Evolutionary conservation across 2,329 filamentous ascomycete species (phyloP).

Genomic region (Didymosphaeria variabile): DNA sequence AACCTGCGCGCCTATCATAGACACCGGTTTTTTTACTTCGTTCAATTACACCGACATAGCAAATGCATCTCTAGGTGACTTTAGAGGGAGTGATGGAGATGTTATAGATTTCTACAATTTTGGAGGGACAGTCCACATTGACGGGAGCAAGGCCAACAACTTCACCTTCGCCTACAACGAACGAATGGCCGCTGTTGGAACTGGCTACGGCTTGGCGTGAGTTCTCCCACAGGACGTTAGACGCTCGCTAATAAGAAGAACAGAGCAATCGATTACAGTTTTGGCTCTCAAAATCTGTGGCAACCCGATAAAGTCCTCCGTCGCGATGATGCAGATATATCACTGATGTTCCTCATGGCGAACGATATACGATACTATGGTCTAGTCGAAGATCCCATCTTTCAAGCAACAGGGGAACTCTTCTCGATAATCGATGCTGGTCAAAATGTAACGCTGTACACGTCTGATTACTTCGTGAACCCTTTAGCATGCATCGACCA

Average conservation of each 20-base stretch:
- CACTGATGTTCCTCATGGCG: slow-evolving; percentile 19
- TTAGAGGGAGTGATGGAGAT: slow-evolving; percentile 10
- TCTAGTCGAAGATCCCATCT: slow-evolving; percentile 18
- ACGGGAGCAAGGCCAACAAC: slow-evolving; percentile 4
- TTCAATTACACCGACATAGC: slow-evolving; percentile 14
- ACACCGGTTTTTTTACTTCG: slow-evolving; percentile 6
- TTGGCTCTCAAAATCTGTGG: slow-evolving; percentile 14
- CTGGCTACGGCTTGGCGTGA: slow-evolving; percentile 14
- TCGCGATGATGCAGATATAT: slow-evolving; percentile 18
- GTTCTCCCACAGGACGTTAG: background rate
- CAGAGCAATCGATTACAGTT: background rate
- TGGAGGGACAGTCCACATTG: slow-evolving; percentile 2
- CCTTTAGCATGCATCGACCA: slow-evolving; percentile 18
- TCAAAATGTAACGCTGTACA: slow-evolving; percentile 17
- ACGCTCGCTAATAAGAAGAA: background rate
- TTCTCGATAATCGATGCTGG: slow-evolving; percentile 8
- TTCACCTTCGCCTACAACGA: slow-evolving; percentile 16
- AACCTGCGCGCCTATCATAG: slow-evolving; percentile 23
- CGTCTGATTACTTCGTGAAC: slow-evolving; percentile 16
- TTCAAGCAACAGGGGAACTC: slow-evolving; percentile 7
- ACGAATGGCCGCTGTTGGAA: slow-evolving; percentile 9
- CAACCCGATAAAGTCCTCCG: slow-evolving; percentile 11
- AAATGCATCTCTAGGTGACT: slow-evolving; percentile 1
- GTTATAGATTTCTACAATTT: slow-evolving; percentile 13
- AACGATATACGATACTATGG: slow-evolving; percentile 18